Evolutionary conservation across 2,329 filamentous ascomycete genomes (phyloP).

Genomic region (Xylariaceae sp.): DNA sequence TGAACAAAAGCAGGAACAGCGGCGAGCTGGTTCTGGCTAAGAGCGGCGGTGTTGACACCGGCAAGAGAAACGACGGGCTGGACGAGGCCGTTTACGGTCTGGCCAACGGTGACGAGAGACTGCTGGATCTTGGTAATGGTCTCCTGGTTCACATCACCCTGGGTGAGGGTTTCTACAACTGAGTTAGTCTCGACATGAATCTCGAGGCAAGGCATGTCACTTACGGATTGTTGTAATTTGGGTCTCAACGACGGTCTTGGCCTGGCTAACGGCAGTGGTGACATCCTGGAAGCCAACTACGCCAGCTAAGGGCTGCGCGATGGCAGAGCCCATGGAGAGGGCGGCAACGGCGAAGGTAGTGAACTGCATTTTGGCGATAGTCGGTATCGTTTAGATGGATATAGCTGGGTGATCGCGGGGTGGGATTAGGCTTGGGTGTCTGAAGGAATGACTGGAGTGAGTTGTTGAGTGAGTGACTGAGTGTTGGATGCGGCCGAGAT

Average conservation of each 20-base stretch:
- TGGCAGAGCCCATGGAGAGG: conserved; percentile 32
- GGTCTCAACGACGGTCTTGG: conserved; percentile 21
- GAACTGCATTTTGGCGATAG: conserved; percentile 33
- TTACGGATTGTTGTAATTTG: conserved; percentile 23
- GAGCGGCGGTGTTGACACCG: conserved; percentile 16
- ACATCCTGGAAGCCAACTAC: conserved; percentile 18
- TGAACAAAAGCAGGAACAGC: conserved; percentile 24
- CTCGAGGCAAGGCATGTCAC: not conserved
- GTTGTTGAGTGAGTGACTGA: conserved; percentile 17
- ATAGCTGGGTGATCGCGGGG: conserved; percentile 2
- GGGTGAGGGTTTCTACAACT: conserved; percentile 14
- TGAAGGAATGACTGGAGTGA: conserved; percentile 21
- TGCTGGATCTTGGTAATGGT: conserved; percentile 25
- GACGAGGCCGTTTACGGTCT: conserved; percentile 24
- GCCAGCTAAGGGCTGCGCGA: conserved; percentile 26
- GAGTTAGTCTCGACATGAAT: conserved; percentile 10
- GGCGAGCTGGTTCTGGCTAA: conserved; percentile 26
- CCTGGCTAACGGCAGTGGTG: conserved; percentile 18
- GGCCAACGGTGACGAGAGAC: conserved; percentile 23
- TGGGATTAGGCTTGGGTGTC: not conserved
- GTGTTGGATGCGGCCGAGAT: conserved; percentile 2
- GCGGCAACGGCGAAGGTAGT: conserved; percentile 31
- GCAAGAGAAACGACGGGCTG: conserved; percentile 21
- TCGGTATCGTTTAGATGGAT: not conserved
- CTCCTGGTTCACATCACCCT: conserved; percentile 9